phyloP scores from a whole-genome alignment of 768 basidiomycete species.

The Mycena albidolilacea region DNA sequence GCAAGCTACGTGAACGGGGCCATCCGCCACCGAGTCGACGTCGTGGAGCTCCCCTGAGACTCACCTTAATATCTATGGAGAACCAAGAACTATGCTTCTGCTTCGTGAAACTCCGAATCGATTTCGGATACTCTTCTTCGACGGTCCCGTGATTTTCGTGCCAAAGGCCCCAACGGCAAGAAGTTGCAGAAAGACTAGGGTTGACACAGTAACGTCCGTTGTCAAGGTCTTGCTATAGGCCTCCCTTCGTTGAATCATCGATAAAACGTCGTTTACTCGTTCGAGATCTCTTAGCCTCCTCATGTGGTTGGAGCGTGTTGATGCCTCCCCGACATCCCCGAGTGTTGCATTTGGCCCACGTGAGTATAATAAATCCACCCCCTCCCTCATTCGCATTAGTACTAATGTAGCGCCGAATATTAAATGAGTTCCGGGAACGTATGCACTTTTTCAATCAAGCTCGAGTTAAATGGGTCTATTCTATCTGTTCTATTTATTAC shows the following conservation, averaged over 20 bases:
- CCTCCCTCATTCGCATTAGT: too few species aligned
- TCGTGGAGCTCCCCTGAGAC: too few species aligned
- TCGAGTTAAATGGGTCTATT: not conserved
- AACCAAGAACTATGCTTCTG: too few species aligned
- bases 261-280: constrained; percentile 7
- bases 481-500: constrained; percentile 3
- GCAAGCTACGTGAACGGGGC: too few species aligned
- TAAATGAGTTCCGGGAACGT: too few species aligned
- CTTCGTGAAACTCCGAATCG: too few species aligned
- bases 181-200: not conserved
- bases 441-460: not conserved
- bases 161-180: not conserved
- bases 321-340: constrained; percentile 3
- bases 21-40: too few species aligned
- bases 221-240: not conserved
- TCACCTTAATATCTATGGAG: too few species aligned
- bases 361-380: too few species aligned
- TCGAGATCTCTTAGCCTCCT: not conserved
- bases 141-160: not conserved
- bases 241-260: not conserved
- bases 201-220: constrained; percentile 5
- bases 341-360: too few species aligned
- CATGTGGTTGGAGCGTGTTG: not conserved
- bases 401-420: too few species aligned
- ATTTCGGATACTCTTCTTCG: not conserved